Base-by-base conservation (phyloP, 2,329 filamentous ascomycete species). In the Trichoderma endophyticum region DNA sequence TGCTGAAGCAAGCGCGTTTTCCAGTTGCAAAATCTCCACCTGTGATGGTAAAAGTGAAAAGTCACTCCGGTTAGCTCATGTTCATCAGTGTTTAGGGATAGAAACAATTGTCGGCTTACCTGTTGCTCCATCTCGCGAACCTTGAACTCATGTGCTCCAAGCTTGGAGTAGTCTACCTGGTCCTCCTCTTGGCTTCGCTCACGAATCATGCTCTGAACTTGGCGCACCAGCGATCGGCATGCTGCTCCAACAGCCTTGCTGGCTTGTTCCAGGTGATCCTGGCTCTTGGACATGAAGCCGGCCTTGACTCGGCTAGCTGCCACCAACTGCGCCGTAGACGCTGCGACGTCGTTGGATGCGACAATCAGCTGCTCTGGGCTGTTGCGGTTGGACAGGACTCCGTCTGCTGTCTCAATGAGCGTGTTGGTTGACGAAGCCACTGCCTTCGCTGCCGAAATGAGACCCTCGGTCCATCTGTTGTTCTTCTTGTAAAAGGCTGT, bases 401-500 rank as follows among this genome's bases (percentile, higher is more conserved):
- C 96, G 79, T 99, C 96, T 0, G 96, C 96, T 7, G 96, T 99
- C 86, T 99, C 96, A 78, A 99, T 99, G 76, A 99, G 89, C 56
- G 92, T 96, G 84, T 98, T 98, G 12, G 96, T 99, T 18, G 94
- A 97, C 2, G 89, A 88, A 3, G 96, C 96, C 21, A 99, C 96
- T 1, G 96, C 96, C 84, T 99, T 99, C 75, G 96, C 95, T 0
- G 96, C 96, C 48, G 94, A 97, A 80, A 99, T 98, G 73, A 99
- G 90, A 62, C 96, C 96, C 80, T 99, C 96, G 0, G 96, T 99
- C 96, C 96, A 99, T 67, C 96, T 90, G 84, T 98, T 99, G 88
- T 99, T 98, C 86, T 98, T 98, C 88, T 98, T 98, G 90, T 99
- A 99, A 82, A 99, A 99, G 28, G 95, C 94, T 2, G 95, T 97